Conservation (phyloP, 176 grass and related monocot genomes). For the Pontederia paniculata region DNA sequence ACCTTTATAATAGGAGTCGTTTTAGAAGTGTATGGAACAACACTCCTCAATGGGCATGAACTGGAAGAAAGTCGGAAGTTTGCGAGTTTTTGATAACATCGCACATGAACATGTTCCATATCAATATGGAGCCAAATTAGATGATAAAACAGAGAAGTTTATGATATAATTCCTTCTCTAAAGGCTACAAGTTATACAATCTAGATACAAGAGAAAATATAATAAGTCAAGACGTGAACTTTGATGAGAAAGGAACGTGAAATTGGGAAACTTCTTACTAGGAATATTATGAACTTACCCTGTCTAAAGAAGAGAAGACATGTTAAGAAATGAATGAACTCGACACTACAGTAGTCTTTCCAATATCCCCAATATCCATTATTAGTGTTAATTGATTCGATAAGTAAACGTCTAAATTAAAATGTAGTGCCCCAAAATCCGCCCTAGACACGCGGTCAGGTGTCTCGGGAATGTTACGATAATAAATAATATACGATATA, state of each 20-base stretch:
- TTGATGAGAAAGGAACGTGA: background rate
- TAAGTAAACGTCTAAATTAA: no score
- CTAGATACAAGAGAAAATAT: background rate
- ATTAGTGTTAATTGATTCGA: no score
- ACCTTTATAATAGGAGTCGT: conserved; percentile 1
- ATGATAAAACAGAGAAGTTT: background rate
- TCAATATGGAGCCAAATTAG: background rate
- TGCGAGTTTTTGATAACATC: background rate
- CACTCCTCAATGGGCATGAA: background rate
- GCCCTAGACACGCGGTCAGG: no score
- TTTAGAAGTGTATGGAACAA: background rate
- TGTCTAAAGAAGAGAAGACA: no score
- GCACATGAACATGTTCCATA: no score
- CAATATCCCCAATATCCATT: background rate
- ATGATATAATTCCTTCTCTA: background rate
- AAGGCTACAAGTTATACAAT: background rate
- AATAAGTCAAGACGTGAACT: background rate
- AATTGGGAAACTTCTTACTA: background rate
- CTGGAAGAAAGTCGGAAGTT: background rate
- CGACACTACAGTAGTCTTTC: no score
- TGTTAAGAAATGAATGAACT: background rate
- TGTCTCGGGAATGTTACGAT: no score
- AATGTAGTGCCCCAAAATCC: no score
- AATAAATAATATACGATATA: no score
- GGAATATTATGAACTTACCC: background rate